Conservation (phyloP, 176 grass and related monocot genomes). For the Cocos nucifera region DNA sequence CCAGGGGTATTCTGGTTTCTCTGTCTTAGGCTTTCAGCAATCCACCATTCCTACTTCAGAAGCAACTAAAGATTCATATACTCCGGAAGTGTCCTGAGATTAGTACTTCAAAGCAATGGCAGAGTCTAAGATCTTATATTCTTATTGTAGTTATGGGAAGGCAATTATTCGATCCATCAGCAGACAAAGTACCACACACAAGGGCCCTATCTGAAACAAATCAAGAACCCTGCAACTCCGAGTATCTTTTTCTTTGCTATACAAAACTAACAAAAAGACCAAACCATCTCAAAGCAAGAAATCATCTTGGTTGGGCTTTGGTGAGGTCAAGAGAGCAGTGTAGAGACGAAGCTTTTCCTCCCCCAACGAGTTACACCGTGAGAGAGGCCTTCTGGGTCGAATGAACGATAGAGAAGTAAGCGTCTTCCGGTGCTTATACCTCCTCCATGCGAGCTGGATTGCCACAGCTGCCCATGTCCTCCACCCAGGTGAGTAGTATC, state of each 20-base stretch:
- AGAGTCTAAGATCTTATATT: no score
- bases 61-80: no score
- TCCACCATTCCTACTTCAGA: no score
- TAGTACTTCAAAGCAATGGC: no score
- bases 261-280: background rate
- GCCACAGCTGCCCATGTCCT: slow-evolving; percentile 85
- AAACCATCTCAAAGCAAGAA: slow-evolving; percentile 12
- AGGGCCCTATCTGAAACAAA: no score
- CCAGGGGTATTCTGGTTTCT: no score
- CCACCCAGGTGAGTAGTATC: slow-evolving; percentile 92
- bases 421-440: slow-evolving; percentile 76
- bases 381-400: slow-evolving; percentile 49
- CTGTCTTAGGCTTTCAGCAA: no score
- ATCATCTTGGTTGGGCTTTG: slow-evolving; percentile 80
- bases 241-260: background rate
- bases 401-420: slow-evolving; percentile 64
- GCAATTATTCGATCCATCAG: no score
- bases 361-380: slow-evolving; percentile 38
- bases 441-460: slow-evolving; percentile 71
- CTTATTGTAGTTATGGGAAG: no score
- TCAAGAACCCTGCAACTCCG: background rate
- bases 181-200: no score
- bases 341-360: slow-evolving; percentile 85
- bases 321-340: slow-evolving; percentile 66
- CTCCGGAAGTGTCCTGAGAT: no score